phyloP scores from a whole-genome alignment of 1,284 basidiomycete genomes.

The Ustanciosporium gigantosporum region DNA sequence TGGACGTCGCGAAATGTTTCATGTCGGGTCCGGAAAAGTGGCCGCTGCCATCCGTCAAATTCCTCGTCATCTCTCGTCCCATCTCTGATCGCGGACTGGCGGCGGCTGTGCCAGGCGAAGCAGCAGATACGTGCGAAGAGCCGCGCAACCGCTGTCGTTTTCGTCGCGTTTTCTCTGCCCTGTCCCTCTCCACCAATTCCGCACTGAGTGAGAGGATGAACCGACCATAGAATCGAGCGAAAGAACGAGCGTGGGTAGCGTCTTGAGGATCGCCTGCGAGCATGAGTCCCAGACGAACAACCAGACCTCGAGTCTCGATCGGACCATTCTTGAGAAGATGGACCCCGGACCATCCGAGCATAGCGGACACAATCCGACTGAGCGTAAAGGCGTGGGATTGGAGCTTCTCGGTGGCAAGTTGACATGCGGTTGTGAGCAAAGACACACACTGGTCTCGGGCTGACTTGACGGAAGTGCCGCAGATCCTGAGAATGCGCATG shows the following conservation, averaged over 20 bases:
- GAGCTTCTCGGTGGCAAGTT: slow-evolving; percentile 25
- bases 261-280: slow-evolving; percentile 29
- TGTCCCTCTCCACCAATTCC: slow-evolving; percentile 31
- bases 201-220: slow-evolving; percentile 41
- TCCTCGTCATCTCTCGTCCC: slow-evolving; percentile 4
- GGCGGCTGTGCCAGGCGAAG: slow-evolving; percentile 15
- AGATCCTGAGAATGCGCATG: slow-evolving; percentile 36
- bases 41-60: neutral
- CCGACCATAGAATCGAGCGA: slow-evolving; percentile 33
- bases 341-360: slow-evolving; percentile 38
- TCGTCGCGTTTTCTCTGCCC: slow-evolving; percentile 26
- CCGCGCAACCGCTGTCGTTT: slow-evolving; percentile 35
- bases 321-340: slow-evolving; percentile 38
- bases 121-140: slow-evolving; percentile 21
- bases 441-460: slow-evolving; percentile 26
- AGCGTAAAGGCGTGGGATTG: slow-evolving; percentile 16
- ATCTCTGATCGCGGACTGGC: slow-evolving; percentile 3
- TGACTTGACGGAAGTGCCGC: slow-evolving; percentile 22
- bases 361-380: slow-evolving; percentile 31
- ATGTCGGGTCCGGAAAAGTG: slow-evolving; percentile 8
- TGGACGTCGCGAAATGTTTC: neutral
- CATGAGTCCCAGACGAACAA: slow-evolving; percentile 36
- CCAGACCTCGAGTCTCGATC: slow-evolving; percentile 33
- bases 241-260: slow-evolving; percentile 24
- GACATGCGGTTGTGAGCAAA: slow-evolving; percentile 23